phyloP scores from a whole-genome alignment of 208 protist species.

The Crithidia acanthocephali region DNA sequence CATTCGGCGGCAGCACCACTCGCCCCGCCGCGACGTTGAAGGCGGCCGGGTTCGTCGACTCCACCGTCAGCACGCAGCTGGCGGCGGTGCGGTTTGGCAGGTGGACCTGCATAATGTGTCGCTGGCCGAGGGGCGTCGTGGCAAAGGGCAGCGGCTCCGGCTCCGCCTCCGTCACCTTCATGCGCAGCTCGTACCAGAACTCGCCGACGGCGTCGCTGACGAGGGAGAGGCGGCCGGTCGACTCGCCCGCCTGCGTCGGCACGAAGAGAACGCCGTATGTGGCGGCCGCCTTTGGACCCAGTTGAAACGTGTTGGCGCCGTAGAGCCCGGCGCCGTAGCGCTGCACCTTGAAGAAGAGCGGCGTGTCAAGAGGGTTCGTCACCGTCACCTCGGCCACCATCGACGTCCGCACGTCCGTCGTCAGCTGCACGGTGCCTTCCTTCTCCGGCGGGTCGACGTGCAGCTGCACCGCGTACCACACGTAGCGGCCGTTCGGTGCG shows the following conservation, averaged over 20 bases:
- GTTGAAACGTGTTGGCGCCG: constrained; percentile 72
- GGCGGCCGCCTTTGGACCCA: constrained; percentile 47
- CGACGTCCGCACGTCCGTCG: constrained; percentile 79
- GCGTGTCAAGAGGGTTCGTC: constrained; percentile 77
- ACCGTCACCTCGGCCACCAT: constrained; percentile 89
- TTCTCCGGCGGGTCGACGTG: constrained; percentile 79
- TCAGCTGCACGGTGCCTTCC: constrained; percentile 84
- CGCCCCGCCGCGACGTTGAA: constrained; percentile 55
- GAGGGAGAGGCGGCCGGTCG: constrained; percentile 83
- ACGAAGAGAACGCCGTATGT: constrained; percentile 87
- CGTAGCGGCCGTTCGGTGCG: constrained; percentile 71
- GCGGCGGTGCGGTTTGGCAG: constrained; percentile 80
- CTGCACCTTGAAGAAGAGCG: constrained; percentile 80
- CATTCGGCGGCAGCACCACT: constrained; percentile 58
- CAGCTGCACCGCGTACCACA: constrained; percentile 93
- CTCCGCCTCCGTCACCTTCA: constrained; percentile 72
- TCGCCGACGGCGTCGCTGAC: constrained; percentile 91
- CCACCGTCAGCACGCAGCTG: constrained; percentile 58
- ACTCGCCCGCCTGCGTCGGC: constrained; percentile 77
- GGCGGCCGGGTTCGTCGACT: constrained; percentile 66
- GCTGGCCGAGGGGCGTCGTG: constrained; percentile 71
- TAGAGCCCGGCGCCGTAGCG: constrained; percentile 77
- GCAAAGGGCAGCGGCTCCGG: constrained; percentile 77
- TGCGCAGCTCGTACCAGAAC: constrained; percentile 94
- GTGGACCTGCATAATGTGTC: constrained; percentile 50